These are phyloP conservation scores for Prunus armeniaca DNA, from an alignment of 306 rosid genomes.

Conservation along the genomic window DNA sequence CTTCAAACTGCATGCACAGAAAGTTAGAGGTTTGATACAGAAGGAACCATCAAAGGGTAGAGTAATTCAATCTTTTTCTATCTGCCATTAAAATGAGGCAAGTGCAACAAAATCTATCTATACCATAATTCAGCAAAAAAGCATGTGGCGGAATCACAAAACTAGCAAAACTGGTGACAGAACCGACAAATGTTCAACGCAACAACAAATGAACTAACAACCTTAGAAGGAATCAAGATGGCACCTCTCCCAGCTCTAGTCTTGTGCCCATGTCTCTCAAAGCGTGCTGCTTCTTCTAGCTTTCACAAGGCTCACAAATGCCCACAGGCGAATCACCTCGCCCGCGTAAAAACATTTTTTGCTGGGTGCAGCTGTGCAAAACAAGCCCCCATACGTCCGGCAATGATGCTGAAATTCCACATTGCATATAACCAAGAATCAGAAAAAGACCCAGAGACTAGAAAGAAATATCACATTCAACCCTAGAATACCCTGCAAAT, in stretches of 20 bases:
- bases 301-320: conserved; percentile 90
- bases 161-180: not conserved
- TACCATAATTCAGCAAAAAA: not conserved
- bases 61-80: no score
- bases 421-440: conserved; percentile 13
- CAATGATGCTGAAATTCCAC: conserved; percentile 77
- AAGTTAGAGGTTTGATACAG: not conserved
- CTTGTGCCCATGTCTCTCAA: conserved; percentile 77
- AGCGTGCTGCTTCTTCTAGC: conserved; percentile 91
- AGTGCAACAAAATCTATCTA: not conserved
- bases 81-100: not conserved
- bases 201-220: not conserved
- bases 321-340: conserved; percentile 97
- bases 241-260: conserved; percentile 66
- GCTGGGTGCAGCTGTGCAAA: conserved; percentile 80
- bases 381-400: conserved; percentile 89
- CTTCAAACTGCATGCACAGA: conserved; percentile 56
- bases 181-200: not conserved
- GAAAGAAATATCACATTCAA: not conserved
- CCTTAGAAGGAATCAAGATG: not conserved
- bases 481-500: not conserved
- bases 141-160: not conserved
- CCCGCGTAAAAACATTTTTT: conserved; percentile 82
- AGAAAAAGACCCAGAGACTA: not conserved
- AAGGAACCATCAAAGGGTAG: not conserved